A percentile compares a stretch with the other conserved stretches of the same genome.
Conservation (phyloP, 2,329 filamentous ascomycete genomes). For the Parastagonospora nodorum region DNA sequence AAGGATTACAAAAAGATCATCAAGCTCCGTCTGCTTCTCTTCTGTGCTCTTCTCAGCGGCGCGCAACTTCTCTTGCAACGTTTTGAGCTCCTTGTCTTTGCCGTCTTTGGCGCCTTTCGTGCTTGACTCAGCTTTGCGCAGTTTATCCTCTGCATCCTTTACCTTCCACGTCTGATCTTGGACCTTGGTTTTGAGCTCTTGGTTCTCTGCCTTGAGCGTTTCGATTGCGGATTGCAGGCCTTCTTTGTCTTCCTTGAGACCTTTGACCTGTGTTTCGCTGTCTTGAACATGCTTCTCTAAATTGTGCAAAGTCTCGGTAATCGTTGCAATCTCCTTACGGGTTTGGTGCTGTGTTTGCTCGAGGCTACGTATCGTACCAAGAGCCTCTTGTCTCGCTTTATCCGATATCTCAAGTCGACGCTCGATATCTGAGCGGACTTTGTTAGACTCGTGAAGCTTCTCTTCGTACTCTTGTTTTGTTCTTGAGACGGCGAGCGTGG, state of each 20-base stretch:
- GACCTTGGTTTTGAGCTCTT: constrained; percentile 47
- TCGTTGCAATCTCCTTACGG: constrained; percentile 29
- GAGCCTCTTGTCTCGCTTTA: constrained; percentile 30
- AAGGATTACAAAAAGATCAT: constrained; percentile 55
- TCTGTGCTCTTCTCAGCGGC: constrained; percentile 42
- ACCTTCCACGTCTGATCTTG: constrained; percentile 50
- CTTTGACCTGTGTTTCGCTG: constrained; percentile 43
- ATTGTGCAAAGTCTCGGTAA: constrained; percentile 27
- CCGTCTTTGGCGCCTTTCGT: constrained; percentile 9
- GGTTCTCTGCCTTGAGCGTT: constrained; percentile 18
- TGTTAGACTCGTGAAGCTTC: constrained; percentile 33
- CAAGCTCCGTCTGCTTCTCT: constrained; percentile 53
- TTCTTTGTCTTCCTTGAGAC: constrained; percentile 43
- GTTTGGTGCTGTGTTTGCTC: constrained; percentile 32
- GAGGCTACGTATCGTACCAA: constrained; percentile 31
- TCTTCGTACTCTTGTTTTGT: constrained; percentile 43
- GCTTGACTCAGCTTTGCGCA: constrained; percentile 32
- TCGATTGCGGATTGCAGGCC: constrained; percentile 21
- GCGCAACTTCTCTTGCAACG: constrained; percentile 53
- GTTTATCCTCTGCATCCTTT: constrained; percentile 55
- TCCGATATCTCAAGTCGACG: constrained; percentile 31
- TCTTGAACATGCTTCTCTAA: constrained; percentile 30
- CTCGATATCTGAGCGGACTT: constrained; percentile 31
- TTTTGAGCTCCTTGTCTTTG: constrained; percentile 41
- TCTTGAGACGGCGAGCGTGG: constrained; percentile 27